These are phyloP conservation scores for Chondrostereum purpureum DNA, from an alignment of 1,284 basidiomycete species.

Conservation along the genomic window DNA sequence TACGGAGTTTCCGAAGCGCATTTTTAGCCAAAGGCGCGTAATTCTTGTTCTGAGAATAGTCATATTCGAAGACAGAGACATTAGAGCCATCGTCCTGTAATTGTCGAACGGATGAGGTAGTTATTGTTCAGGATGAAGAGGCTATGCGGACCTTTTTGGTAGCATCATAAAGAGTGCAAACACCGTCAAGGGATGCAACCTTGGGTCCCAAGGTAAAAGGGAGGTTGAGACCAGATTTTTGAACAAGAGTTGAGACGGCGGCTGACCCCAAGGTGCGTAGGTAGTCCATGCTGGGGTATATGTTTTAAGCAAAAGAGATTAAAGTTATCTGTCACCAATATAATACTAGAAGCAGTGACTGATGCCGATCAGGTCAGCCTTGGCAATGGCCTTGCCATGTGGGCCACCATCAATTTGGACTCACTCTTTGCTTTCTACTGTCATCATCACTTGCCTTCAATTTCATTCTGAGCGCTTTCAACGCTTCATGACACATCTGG, in stretches of 20 bases:
- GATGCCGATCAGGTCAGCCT: too few relatives aligned
- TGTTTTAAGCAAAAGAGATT: background rate
- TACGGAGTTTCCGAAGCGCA: conserved; percentile 84
- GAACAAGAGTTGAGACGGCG: conserved; percentile 82
- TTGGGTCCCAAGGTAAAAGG: conserved; percentile 84
- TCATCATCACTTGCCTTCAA: background rate
- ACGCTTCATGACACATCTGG: too few relatives aligned
- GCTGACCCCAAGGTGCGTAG: conserved; percentile 77
- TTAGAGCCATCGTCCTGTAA: conserved; percentile 80
- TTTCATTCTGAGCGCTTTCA: too few relatives aligned
- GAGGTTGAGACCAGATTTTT: conserved; percentile 84
- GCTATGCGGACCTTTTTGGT: conserved; percentile 67
- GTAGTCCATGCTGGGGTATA: conserved; percentile 81
- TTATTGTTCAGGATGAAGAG: conserved; percentile 7
- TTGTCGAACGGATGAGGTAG: conserved; percentile 6
- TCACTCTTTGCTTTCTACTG: background rate
- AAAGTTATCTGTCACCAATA: too few relatives aligned
- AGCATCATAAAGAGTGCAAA: conserved; percentile 86
- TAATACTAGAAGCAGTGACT: too few relatives aligned
- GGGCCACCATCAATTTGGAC: background rate
- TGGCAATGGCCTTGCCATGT: background rate
- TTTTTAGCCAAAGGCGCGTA: conserved; percentile 82
- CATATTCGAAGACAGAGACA: conserved; percentile 89
- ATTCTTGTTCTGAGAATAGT: conserved; percentile 60
- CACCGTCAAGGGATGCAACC: conserved; percentile 64